Percentiles rank a stretch among this genome's conserved stretches.
Conservation (phyloP, 495 filamentous ascomycete species). For the Usnea hakonensis region DNA sequence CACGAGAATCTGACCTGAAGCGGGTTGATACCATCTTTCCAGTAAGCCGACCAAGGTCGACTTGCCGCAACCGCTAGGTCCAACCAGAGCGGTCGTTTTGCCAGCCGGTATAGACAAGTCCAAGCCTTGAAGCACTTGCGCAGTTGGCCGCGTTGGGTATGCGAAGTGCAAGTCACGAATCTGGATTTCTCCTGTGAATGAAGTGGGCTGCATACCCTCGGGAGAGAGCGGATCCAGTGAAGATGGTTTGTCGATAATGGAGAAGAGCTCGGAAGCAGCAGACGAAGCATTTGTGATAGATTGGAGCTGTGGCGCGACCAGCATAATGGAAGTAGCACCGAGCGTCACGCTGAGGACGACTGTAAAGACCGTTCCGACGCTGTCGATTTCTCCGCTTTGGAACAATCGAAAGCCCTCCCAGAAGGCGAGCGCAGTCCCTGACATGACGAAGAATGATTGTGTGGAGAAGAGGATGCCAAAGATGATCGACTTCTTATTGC, state of each 20-base stretch:
- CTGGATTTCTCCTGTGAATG: not conserved
- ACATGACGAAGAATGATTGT: not conserved
- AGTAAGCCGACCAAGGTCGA: constrained; percentile 55
- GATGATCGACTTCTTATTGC: not conserved
- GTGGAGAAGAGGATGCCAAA: not conserved
- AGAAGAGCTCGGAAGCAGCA: not conserved
- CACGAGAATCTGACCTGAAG: constrained; percentile 40
- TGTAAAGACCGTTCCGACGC: not conserved
- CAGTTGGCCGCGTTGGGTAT: not conserved
- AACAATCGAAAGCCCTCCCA: not conserved
- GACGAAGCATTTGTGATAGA: not conserved
- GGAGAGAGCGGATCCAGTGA: not conserved
- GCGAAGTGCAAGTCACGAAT: not conserved
- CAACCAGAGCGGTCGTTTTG: not conserved
- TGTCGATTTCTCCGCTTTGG: not conserved
- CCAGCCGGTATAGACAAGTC: not conserved
- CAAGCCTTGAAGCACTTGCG: not conserved
- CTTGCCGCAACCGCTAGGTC: not conserved
- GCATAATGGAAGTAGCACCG: not conserved
- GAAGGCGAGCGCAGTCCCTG: not conserved
- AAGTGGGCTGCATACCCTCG: not conserved
- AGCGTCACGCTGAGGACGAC: not conserved
- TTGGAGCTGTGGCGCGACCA: not conserved
- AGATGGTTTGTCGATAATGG: not conserved
- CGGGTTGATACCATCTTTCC: constrained; percentile 53